Evolutionary conservation across 805 yeast genomes (phyloP), one percentile per base, ranked within the genome.

Genomic region (Pichia thaimueangensis): DNA sequence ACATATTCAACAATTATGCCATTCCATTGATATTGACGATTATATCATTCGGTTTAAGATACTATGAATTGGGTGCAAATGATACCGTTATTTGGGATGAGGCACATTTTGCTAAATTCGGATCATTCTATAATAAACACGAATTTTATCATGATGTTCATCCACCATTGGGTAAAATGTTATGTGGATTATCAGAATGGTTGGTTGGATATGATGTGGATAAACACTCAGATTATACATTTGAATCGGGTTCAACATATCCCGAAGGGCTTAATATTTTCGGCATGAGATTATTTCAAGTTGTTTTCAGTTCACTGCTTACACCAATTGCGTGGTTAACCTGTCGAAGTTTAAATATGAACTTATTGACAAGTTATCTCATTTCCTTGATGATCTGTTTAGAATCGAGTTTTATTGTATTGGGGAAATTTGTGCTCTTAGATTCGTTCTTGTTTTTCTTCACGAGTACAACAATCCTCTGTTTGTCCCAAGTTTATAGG

Each of bases 71-170:
- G 39, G 78, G 74, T 19, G 62, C 64, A 25, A 71, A 78, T 45
- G 60, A 73, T 39, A 70, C 69, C 42, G 91, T 85, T 37, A 82
- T 83, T 8, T 85, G 95, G 95, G 95, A 85, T 65, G 95, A 85
- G 61, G 93, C 94, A 6, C 95, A 85, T 68, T 85, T 85, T 59
- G 98, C 97, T 39, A 93, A 91, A 62, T 91, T 91, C 61, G 97
- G 97, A 25, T 82, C 96, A 11, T 82, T 86, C 61, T 91, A 91
- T 63, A 69, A 91, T 48, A 80, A 69, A 51, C 93, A 86, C 53
- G 95, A 86, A 56, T 87, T 85, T 60, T 91, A 89, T 63, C 94
- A 86, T 60, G 98, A 91, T 64, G 96, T 91, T 27, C 98, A 91
- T 64, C 98, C 98, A 37, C 98, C 98, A 2, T 69, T 91, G 54